Conservation (phyloP, 257 asterid genomes). For the Rubia yunnanensis region DNA sequence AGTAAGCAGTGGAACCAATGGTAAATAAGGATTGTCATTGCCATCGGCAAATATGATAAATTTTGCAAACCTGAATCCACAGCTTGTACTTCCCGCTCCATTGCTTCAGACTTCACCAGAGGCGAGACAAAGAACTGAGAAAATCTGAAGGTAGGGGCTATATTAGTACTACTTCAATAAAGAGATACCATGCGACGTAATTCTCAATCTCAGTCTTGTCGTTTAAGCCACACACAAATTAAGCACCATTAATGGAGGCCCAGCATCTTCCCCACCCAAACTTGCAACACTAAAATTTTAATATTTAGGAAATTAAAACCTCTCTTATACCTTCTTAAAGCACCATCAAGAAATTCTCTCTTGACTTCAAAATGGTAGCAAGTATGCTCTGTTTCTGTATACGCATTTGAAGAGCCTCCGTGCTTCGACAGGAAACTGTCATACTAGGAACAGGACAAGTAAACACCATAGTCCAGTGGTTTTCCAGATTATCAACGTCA, state of each 20-base stretch:
- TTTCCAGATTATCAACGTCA: slow-evolving; percentile 11
- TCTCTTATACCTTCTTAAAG: slow-evolving; percentile 69
- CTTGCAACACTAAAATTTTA: not conserved
- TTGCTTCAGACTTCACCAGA: slow-evolving; percentile 86
- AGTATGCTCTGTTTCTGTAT: slow-evolving; percentile 97
- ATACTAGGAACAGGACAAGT: slow-evolving; percentile 59
- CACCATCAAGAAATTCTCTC: slow-evolving; percentile 83
- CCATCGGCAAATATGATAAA: slow-evolving; percentile 6
- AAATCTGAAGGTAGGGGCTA: slow-evolving; percentile 49
- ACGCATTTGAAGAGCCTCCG: slow-evolving; percentile 99
- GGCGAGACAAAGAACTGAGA: slow-evolving; percentile 89
- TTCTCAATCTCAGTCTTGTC: not conserved
- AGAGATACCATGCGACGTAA: not conserved
- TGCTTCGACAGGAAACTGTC: slow-evolving; percentile 97
- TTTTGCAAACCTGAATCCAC: slow-evolving; percentile 79
- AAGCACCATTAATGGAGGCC: not conserved
- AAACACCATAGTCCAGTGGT: slow-evolving; percentile 20
- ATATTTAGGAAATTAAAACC: no score
- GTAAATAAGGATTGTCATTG: not conserved
- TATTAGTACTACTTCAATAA: not conserved
- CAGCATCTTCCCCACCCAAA: not conserved
- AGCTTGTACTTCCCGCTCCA: slow-evolving; percentile 94
- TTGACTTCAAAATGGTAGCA: slow-evolving; percentile 98
- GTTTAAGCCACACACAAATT: not conserved
- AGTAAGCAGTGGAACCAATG: not conserved